Evolutionary conservation across 2,329 filamentous ascomycete species (phyloP).

Genomic region (Ilyonectria robusta): DNA sequence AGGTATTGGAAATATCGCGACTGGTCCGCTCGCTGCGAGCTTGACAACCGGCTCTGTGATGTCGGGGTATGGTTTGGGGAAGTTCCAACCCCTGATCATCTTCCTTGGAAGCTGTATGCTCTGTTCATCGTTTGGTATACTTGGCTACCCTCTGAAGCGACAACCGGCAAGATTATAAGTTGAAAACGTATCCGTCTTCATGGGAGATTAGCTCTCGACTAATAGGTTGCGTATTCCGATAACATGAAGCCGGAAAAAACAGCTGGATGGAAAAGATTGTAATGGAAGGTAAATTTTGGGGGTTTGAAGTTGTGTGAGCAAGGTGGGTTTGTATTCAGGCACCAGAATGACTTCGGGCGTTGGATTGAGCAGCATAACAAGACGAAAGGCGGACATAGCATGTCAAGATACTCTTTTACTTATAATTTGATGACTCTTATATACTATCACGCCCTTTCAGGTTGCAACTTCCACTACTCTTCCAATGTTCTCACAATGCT

Average conservation of each 20-base stretch:
- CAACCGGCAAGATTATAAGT: background rate
- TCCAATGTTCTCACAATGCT: too few relatives aligned
- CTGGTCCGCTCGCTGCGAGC: slow-evolving; percentile 43
- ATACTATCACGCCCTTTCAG: too few relatives aligned
- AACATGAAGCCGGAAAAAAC: background rate
- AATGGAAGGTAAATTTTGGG: background rate
- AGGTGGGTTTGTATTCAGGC: too few relatives aligned
- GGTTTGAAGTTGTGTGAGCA: background rate
- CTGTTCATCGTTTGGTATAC: slow-evolving; percentile 32
- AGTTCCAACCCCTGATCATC: slow-evolving; percentile 34
- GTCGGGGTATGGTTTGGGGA: slow-evolving; percentile 33
- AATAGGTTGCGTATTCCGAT: too few relatives aligned
- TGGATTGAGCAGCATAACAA: too few relatives aligned
- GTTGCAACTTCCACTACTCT: too few relatives aligned
- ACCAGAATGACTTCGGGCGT: too few relatives aligned
- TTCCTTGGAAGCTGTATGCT: slow-evolving; percentile 37
- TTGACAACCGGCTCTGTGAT: slow-evolving; percentile 35
- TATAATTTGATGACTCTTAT: too few relatives aligned
- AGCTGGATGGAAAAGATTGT: background rate
- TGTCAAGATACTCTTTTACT: too few relatives aligned
- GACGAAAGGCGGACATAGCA: too few relatives aligned
- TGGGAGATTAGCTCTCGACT: too few relatives aligned
- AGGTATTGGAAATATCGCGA: slow-evolving; percentile 48
- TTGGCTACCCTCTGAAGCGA: slow-evolving; percentile 18
- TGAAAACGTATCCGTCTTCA: too few relatives aligned